phyloP scores from a whole-genome alignment of 75 land plant species.

The Pseudotsuga menziesii region DNA sequence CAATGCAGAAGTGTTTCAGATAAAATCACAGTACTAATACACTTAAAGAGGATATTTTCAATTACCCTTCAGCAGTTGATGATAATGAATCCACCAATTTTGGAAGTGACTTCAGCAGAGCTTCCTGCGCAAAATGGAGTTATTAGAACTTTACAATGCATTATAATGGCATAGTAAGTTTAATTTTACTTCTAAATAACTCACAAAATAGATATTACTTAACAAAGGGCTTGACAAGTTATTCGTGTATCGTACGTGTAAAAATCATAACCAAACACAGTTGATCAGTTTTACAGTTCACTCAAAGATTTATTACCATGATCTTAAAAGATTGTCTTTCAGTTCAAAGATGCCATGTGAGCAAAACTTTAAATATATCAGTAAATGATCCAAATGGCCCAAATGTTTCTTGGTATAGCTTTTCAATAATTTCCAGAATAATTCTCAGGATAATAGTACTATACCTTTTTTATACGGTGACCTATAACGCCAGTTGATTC shows the following conservation, averaged over 20 bases:
- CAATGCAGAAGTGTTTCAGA: background rate
- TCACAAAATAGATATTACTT: background rate
- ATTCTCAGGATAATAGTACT: slow-evolving; percentile 3
- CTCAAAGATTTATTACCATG: background rate
- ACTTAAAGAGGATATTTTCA: background rate
- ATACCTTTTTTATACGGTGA: slow-evolving; percentile 93
- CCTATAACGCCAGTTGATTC: slow-evolving; percentile 99
- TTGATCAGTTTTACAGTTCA: background rate
- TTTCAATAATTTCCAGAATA: background rate
- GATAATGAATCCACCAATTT: slow-evolving; percentile 62
- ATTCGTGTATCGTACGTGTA: background rate
- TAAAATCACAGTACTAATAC: background rate
- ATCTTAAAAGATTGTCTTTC: background rate
- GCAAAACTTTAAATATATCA: background rate
- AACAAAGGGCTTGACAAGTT: background rate
- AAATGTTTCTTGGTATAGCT: background rate
- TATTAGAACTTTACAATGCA: background rate
- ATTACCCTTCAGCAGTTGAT: slow-evolving; percentile 64
- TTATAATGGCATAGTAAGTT: background rate
- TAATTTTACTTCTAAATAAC: background rate
- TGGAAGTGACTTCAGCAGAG: slow-evolving; percentile 85
- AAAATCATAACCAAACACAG: background rate
- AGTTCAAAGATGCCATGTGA: background rate
- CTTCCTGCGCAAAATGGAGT: slow-evolving; percentile 46
- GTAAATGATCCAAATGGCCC: background rate